Evolutionary conservation across 176 grass and related monocot species (phyloP).

Genomic region (Juncus inflexus): DNA sequence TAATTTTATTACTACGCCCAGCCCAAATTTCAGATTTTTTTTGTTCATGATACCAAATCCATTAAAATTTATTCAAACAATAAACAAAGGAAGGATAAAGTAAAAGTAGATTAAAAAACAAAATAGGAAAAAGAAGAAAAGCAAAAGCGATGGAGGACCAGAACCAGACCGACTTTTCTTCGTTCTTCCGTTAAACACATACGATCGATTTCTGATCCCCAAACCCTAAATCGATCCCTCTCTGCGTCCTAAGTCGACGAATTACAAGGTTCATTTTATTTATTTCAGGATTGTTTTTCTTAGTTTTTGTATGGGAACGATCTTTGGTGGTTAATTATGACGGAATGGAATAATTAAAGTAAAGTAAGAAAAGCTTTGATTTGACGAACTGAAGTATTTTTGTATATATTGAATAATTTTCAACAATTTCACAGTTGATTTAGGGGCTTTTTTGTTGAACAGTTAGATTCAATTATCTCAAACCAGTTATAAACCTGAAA

Average conservation of each 20-base stretch:
- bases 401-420: too few species aligned
- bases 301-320: neutral
- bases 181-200: constrained; percentile 6
- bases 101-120: constrained; percentile 23
- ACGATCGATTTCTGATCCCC: neutral
- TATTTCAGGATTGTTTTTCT: constrained; percentile 2
- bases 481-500: too few species aligned
- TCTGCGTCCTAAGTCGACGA: constrained; percentile 1
- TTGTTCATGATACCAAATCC: neutral
- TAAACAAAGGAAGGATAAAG: neutral
- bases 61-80: neutral
- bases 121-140: constrained; percentile 25
- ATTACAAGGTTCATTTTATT: constrained; percentile 19
- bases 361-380: too few species aligned
- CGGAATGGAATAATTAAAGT: too few species aligned
- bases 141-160: constrained; percentile 5
- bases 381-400: too few species aligned
- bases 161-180: constrained; percentile 11
- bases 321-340: neutral
- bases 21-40: neutral
- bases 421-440: too few species aligned
- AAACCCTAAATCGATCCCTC: constrained; percentile 2
- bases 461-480: too few species aligned
- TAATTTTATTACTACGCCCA: too few species aligned
- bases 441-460: too few species aligned